Percentiles rank a stretch among this genome's conserved stretches.
phyloP scores from a whole-genome alignment of 441 rosid species.

The Populus trichocarpa region DNA sequence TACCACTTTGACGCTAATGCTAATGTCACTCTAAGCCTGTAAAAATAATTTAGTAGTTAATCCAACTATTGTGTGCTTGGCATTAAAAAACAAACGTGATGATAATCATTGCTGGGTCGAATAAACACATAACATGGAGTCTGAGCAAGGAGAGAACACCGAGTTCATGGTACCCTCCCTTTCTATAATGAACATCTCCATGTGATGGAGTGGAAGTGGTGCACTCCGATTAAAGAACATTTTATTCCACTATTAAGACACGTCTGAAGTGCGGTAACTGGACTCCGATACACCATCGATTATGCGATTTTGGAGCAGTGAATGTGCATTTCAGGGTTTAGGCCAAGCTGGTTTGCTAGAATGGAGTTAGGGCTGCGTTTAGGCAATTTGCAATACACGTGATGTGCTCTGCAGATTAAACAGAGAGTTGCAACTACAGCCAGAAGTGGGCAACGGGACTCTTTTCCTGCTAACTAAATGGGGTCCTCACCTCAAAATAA shows the following conservation, averaged over 20 bases:
- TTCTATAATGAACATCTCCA: neutral
- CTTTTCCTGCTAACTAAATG: neutral
- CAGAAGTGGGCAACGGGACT: neutral
- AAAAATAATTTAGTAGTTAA: conserved; percentile 18
- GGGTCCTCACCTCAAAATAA: neutral
- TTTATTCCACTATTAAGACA: neutral
- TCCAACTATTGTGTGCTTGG: neutral
- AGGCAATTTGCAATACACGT: neutral
- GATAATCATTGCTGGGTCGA: conserved; percentile 13
- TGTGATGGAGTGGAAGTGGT: neutral
- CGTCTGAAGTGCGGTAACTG: neutral
- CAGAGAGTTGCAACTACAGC: neutral
- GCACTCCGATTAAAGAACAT: neutral
- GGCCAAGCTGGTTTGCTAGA: neutral
- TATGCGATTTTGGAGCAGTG: neutral
- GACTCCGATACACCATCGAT: neutral
- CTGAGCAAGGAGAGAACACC: neutral
- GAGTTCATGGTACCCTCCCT: neutral
- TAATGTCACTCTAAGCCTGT: conserved; percentile 18
- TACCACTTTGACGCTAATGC: conserved; percentile 19
- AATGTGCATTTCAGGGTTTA: neutral
- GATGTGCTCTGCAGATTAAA: neutral
- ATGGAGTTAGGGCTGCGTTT: neutral
- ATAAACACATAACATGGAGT: neutral
- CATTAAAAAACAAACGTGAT: conserved; percentile 2